Evolutionary conservation across 2,329 filamentous ascomycete species (phyloP).

Genomic region (Pseudogymnoascus sp.): DNA sequence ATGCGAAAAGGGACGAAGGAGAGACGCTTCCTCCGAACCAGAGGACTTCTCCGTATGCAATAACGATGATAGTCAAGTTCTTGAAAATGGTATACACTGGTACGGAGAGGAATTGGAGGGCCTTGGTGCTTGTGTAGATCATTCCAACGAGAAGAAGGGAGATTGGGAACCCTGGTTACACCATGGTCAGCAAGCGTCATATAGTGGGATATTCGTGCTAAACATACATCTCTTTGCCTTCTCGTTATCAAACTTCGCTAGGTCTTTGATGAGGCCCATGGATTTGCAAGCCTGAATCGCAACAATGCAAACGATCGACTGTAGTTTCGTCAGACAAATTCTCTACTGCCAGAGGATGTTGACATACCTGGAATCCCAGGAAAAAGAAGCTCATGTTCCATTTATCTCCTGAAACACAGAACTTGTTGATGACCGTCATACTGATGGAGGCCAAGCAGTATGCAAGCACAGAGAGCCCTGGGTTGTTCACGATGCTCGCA

Average conservation of each 20-base stretch:
- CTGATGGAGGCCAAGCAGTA: slow-evolving; percentile 96
- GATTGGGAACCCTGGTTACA: slow-evolving; percentile 77
- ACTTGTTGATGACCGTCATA: slow-evolving; percentile 99
- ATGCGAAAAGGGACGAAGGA: slow-evolving; percentile 79
- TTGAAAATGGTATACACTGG: slow-evolving; percentile 99
- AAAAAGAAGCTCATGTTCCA: slow-evolving; percentile 98
- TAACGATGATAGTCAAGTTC: slow-evolving; percentile 97
- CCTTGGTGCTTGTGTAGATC: slow-evolving; percentile 97
- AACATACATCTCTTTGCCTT: slow-evolving; percentile 88
- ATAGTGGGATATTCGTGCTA: neutral
- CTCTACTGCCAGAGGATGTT: neutral
- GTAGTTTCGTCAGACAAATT: slow-evolving; percentile 15
- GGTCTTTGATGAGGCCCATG: slow-evolving; percentile 70
- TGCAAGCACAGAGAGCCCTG: slow-evolving; percentile 69
- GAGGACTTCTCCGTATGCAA: slow-evolving; percentile 94
- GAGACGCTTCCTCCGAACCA: slow-evolving; percentile 96
- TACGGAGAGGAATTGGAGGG: slow-evolving; percentile 91
- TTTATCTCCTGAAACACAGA: slow-evolving; percentile 78
- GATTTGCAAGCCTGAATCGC: slow-evolving; percentile 80
- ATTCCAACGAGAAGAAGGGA: slow-evolving; percentile 93
- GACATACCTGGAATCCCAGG: slow-evolving; percentile 79
- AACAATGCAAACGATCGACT: slow-evolving; percentile 84
- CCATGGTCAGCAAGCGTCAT: slow-evolving; percentile 12
- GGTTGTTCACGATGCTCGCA: slow-evolving; percentile 58
- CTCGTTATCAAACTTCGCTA: slow-evolving; percentile 72